phyloP scores from a whole-genome alignment of 495 filamentous ascomycete genomes.

The Aspergillus steynii region DNA sequence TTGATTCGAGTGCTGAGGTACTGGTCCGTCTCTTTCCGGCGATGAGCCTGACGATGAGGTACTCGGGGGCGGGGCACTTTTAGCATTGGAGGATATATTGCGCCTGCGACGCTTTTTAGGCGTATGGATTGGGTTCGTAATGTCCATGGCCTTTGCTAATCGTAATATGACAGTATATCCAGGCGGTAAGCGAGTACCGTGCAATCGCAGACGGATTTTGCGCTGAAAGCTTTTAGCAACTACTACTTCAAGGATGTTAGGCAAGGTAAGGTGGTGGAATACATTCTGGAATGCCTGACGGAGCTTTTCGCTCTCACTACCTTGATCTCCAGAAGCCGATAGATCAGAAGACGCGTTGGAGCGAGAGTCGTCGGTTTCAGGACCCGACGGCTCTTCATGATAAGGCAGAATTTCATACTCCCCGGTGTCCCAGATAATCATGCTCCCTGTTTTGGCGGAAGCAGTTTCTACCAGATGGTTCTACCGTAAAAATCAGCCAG shows the following conservation, averaged over 20 bases:
- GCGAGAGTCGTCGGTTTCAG: conserved; percentile 47
- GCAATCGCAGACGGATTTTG: conserved; percentile 62
- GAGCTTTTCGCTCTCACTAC: conserved; percentile 56
- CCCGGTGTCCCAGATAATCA: conserved; percentile 72
- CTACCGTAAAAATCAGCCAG: conserved; percentile 28
- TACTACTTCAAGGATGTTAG: neutral
- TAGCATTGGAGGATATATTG: neutral
- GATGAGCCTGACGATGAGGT: neutral
- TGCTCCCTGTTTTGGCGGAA: conserved; percentile 56
- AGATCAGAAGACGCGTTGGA: conserved; percentile 28
- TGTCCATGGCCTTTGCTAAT: conserved; percentile 50
- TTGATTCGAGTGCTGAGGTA: neutral
- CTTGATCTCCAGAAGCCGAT: conserved; percentile 16
- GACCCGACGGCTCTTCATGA: conserved; percentile 26
- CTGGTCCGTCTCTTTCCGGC: neutral
- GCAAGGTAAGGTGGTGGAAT: neutral
- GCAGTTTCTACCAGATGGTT: conserved; percentile 70
- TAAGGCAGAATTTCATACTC: conserved; percentile 61
- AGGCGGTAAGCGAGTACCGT: conserved; percentile 57
- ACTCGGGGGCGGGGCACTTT: neutral
- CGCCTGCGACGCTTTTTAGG: conserved; percentile 33
- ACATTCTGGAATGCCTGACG: conserved; percentile 53
- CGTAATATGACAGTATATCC: conserved; percentile 61
- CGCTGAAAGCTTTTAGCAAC: conserved; percentile 29
- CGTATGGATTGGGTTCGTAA: conserved; percentile 23